A percentile compares a stretch with the other conserved stretches of the same genome.
Conservation (phyloP, 192 early-diverging fungal genomes). For the Coemansia sp. region DNA sequence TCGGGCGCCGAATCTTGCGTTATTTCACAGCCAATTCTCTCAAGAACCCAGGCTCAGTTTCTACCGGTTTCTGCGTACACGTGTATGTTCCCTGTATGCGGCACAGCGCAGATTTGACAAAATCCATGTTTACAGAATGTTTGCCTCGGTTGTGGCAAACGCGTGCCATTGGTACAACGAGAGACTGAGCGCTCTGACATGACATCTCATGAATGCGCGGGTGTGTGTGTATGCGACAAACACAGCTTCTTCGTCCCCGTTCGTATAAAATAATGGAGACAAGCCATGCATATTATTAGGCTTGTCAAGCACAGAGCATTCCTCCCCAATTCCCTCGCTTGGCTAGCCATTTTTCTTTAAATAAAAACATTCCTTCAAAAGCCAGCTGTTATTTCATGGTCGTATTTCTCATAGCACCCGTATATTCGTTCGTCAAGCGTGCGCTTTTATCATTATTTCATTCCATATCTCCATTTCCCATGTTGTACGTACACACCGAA, state of each 20-base stretch:
- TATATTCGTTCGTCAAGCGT: background rate
- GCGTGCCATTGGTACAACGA: background rate
- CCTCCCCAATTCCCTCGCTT: background rate
- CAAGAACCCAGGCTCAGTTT: too few relatives aligned
- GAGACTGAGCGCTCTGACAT: background rate
- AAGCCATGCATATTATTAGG: background rate
- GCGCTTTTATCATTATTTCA: background rate
- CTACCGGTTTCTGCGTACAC: too few relatives aligned
- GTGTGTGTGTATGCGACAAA: too few relatives aligned
- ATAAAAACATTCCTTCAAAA: constrained; percentile 7
- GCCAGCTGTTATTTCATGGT: background rate
- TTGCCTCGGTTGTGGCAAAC: background rate
- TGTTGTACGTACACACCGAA: constrained; percentile 36
- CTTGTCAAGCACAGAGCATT: background rate
- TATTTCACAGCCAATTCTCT: too few relatives aligned
- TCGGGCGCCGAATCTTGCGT: background rate
- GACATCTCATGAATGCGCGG: background rate
- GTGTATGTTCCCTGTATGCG: too few relatives aligned
- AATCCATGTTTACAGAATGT: too few relatives aligned
- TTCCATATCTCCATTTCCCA: constrained; percentile 7
- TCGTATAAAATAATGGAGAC: background rate
- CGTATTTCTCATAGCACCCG: background rate
- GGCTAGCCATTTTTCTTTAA: background rate
- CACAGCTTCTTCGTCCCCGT: background rate
- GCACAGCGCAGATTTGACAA: too few relatives aligned